A percentile compares a stretch with the other conserved stretches of the same genome.
Conservation (phyloP, 495 filamentous ascomycete species). For the Podospora fimiseda region DNA sequence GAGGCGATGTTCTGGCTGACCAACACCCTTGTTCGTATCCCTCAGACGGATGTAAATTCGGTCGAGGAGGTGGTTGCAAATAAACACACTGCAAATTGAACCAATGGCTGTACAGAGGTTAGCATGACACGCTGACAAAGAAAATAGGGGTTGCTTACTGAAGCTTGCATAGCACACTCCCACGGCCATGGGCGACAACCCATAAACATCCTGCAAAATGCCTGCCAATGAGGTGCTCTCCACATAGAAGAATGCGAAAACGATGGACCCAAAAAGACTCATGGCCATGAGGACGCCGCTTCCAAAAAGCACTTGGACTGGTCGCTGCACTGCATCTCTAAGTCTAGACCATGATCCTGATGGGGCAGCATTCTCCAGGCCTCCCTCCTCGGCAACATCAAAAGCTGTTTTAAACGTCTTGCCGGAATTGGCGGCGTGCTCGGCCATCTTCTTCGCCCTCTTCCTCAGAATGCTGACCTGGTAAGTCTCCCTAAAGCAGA, state of each 20-base stretch:
- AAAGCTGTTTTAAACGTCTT: constrained; percentile 20
- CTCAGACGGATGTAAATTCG: constrained; percentile 46
- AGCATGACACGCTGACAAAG: constrained; percentile 12
- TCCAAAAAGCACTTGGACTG: constrained; percentile 40
- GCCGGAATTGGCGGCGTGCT: constrained; percentile 20
- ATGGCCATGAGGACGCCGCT: constrained; percentile 45
- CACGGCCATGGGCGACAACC: constrained; percentile 36
- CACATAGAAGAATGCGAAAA: constrained; percentile 51
- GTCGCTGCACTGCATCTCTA: constrained; percentile 40
- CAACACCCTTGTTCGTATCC: constrained; percentile 29
- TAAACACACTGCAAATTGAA: constrained; percentile 40
- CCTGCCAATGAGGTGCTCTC: constrained; percentile 47
- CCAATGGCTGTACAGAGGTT: constrained; percentile 40
- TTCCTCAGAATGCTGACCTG: constrained; percentile 42
- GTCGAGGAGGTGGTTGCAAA: constrained; percentile 43
- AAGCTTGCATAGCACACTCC: constrained; percentile 45
- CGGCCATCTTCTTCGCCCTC: constrained; percentile 38
- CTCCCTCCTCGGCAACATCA: constrained; percentile 34
- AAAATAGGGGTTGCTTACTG: constrained; percentile 35
- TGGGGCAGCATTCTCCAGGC: constrained; percentile 1
- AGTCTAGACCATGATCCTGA: constrained; percentile 16
- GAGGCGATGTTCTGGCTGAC: constrained; percentile 45
- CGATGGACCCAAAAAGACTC: constrained; percentile 43
- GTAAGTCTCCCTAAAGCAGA: constrained; percentile 46
- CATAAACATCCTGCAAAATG: constrained; percentile 42